Evolutionary conservation across 1,284 basidiomycete genomes (phyloP).

Genomic region (Xerocomus amazonicus): DNA sequence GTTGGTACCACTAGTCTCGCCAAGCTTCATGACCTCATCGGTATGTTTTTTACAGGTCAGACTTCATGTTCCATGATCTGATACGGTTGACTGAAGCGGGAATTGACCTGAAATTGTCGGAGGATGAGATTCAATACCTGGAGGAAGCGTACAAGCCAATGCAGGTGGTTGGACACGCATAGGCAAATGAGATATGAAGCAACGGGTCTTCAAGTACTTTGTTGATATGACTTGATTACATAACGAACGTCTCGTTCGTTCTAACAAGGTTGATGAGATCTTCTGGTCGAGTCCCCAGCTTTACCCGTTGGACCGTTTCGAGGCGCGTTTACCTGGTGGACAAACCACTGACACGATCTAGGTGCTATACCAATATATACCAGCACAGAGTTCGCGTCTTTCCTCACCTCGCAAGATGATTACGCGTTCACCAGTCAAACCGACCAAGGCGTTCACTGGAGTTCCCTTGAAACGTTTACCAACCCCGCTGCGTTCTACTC

Average conservation of each 20-base stretch:
- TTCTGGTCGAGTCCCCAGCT: neutral
- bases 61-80: neutral
- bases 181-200: neutral
- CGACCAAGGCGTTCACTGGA: slow-evolving; percentile 9
- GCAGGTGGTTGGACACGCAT: slow-evolving; percentile 34
- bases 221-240: slow-evolving; percentile 9
- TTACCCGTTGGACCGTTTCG: neutral
- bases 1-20: slow-evolving; percentile 46
- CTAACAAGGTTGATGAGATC: slow-evolving; percentile 13
- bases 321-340: slow-evolving; percentile 3
- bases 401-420: slow-evolving; percentile 20
- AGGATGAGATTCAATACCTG: slow-evolving; percentile 46
- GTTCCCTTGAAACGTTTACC: slow-evolving; percentile 18
- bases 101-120: slow-evolving; percentile 38
- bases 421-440: slow-evolving; percentile 28
- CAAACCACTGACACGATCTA: slow-evolving; percentile 2
- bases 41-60: slow-evolving; percentile 20
- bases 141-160: slow-evolving; percentile 43
- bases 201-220: neutral
- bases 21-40: slow-evolving; percentile 44
- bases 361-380: neutral
- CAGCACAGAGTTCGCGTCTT: neutral
- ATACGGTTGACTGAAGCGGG: slow-evolving; percentile 23
- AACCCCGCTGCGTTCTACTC: slow-evolving; percentile 21
- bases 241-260: slow-evolving; percentile 4